Evolutionary conservation across 257 asterid species (phyloP).

Genomic region (Scutellaria barbata): DNA sequence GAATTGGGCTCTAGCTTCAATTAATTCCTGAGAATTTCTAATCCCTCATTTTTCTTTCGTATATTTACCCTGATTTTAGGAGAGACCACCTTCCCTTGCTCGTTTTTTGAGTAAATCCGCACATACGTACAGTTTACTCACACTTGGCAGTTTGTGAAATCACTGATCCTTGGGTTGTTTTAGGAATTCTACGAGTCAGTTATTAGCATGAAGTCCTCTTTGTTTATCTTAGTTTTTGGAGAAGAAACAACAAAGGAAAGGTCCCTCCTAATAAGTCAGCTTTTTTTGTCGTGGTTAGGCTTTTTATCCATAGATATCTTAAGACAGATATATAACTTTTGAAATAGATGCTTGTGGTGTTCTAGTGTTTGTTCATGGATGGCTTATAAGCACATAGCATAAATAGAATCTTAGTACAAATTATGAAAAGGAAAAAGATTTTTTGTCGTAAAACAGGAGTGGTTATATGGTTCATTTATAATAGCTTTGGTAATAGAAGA

Average conservation of each 20-base stretch:
- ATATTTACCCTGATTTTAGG: neutral
- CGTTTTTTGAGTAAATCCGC: too few relatives aligned
- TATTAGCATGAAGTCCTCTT: neutral
- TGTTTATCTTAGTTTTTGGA: slow-evolving; percentile 33
- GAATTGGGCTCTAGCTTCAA: too few relatives aligned
- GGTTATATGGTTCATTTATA: slow-evolving; percentile 15
- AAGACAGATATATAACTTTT: neutral
- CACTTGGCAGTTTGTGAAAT: neutral
- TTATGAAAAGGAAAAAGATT: too few relatives aligned
- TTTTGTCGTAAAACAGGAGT: slow-evolving; percentile 2
- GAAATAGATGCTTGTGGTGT: too few relatives aligned
- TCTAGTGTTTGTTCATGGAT: neutral
- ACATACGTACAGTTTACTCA: neutral
- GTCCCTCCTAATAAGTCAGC: neutral
- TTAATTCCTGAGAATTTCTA: too few relatives aligned
- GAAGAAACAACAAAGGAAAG: neutral
- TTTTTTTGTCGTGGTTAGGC: neutral
- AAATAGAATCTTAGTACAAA: neutral
- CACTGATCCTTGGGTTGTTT: slow-evolving; percentile 9
- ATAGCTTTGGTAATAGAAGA: neutral
- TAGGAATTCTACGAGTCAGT: slow-evolving; percentile 2
- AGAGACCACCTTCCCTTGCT: neutral
- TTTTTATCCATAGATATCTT: slow-evolving; percentile 3
- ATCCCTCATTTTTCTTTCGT: too few relatives aligned
- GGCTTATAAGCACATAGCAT: neutral